Evolutionary conservation across 768 basidiomycete species (phyloP).

Genomic region (Tulasnella sp.): DNA sequence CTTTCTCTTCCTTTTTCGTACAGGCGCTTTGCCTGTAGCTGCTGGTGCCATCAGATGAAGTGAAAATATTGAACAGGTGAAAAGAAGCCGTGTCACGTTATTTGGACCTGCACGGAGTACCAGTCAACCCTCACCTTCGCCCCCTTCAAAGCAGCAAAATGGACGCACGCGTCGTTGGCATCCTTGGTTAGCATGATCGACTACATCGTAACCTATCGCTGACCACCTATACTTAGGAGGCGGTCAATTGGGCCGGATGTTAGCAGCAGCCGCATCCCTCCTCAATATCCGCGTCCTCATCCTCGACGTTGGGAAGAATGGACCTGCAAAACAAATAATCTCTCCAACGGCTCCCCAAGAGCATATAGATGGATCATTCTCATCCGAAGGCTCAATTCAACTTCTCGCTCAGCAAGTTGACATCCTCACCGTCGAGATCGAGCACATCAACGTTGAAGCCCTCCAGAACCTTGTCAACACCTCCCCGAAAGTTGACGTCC

Average conservation of each 20-base stretch:
- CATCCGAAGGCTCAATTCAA: slow-evolving; percentile 64
- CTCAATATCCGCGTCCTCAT: slow-evolving; percentile 75
- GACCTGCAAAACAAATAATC: slow-evolving; percentile 84
- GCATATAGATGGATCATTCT: slow-evolving; percentile 86
- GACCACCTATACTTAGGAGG: slow-evolving; percentile 49
- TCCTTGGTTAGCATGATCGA: slow-evolving; percentile 6
- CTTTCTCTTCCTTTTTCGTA: slow-evolving; percentile 10
- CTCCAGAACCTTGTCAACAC: slow-evolving; percentile 47
- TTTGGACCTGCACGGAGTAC: not conserved
- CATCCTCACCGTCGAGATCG: slow-evolving; percentile 89
- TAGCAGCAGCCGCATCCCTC: slow-evolving; percentile 78
- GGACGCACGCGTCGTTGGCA: slow-evolving; percentile 11
- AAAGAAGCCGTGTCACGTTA: not conserved
- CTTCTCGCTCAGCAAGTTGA: slow-evolving; percentile 73
- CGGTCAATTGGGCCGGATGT: slow-evolving; percentile 95
- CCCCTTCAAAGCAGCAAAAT: too few species aligned
- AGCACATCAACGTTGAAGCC: slow-evolving; percentile 77
- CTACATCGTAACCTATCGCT: not conserved
- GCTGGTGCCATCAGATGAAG: not conserved
- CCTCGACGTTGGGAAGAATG: slow-evolving; percentile 68
- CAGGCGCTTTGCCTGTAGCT: not conserved
- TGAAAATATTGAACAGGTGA: not conserved
- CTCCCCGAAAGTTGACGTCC: slow-evolving; percentile 33
- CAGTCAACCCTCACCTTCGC: not conserved
- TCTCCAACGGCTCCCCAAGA: slow-evolving; percentile 35